These are phyloP conservation scores for Lenzites betulinus DNA, from an alignment of 768 basidiomycete genomes.

Conservation along the genomic window DNA sequence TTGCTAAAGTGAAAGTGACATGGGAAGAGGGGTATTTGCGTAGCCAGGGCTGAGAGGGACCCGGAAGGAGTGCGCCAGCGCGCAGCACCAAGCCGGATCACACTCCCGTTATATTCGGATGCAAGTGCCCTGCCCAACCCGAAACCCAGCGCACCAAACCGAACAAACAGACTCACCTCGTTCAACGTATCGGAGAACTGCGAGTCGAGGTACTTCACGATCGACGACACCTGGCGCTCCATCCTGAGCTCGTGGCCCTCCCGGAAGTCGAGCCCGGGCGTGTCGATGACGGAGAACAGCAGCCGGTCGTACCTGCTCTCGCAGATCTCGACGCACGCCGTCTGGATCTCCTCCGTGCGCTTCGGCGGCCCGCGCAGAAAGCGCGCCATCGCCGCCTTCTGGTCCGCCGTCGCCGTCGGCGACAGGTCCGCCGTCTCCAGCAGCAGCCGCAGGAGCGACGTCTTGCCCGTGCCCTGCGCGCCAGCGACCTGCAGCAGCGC, in stretches of 20 bases:
- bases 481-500: conserved; percentile 63
- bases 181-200: conserved; percentile 87
- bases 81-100: no score
- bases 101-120: no score
- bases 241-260: conserved; percentile 74
- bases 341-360: conserved; percentile 62
- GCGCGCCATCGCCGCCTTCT: conserved; percentile 60
- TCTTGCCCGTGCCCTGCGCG: conserved; percentile 81
- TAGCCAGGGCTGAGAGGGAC: no score
- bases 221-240: conserved; percentile 71
- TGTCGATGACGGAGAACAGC: conserved; percentile 80
- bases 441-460: conserved; percentile 75
- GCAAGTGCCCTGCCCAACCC: no score
- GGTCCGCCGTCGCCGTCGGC: conserved; percentile 73
- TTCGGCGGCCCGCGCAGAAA: conserved; percentile 66
- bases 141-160: no score
- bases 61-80: no score
- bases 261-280: conserved; percentile 79
- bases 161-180: conserved; percentile 53
- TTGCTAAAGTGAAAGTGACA: not conserved
- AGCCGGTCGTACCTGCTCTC: conserved; percentile 83
- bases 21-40: no score
- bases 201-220: conserved; percentile 78
- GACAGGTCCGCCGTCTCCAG: conserved; percentile 86
- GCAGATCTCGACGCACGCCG: conserved; percentile 77